Evolutionary conservation across 2,329 filamentous ascomycete species (phyloP).

Genomic region (Paecilomyces dactylethromorphus): DNA sequence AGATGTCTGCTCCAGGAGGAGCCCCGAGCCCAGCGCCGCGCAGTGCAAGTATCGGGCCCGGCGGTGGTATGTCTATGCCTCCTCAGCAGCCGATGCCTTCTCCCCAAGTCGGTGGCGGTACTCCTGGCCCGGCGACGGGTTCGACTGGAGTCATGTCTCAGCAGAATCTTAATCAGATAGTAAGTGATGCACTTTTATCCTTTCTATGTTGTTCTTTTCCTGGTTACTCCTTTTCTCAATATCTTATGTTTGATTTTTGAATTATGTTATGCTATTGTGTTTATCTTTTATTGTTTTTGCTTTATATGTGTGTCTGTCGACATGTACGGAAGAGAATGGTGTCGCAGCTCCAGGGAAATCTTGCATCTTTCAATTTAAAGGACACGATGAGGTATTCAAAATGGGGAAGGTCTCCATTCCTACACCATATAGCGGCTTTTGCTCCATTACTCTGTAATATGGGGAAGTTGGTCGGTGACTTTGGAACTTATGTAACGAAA

Average conservation of each 20-base stretch:
- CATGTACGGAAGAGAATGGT: background rate
- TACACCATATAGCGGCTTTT: background rate
- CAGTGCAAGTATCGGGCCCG: slow-evolving; percentile 43
- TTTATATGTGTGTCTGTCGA: background rate
- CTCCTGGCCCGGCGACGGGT: slow-evolving; percentile 28
- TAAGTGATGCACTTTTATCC: slow-evolving; percentile 46
- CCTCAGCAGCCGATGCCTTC: slow-evolving; percentile 42
- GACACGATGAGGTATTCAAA: background rate
- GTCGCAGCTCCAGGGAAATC: background rate
- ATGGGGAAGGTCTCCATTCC: background rate
- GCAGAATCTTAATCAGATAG: slow-evolving; percentile 92
- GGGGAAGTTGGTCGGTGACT: background rate
- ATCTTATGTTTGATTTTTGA: slow-evolving; percentile 3
- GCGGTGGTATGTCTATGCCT: slow-evolving; percentile 39
- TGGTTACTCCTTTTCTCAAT: background rate
- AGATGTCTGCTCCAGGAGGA: slow-evolving; percentile 40
- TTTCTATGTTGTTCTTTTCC: slow-evolving; percentile 3
- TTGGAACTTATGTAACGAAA: background rate
- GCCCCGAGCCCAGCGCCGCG: slow-evolving; percentile 44
- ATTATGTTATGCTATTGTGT: background rate
- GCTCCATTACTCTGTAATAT: background rate
- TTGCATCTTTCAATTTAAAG: background rate
- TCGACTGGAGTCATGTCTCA: slow-evolving; percentile 57
- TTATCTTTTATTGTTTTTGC: background rate
- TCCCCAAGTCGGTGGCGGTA: slow-evolving; percentile 39